phyloP scores from a whole-genome alignment of 1,284 basidiomycete genomes.

The Xerocomus cyaneibrunnescens region DNA sequence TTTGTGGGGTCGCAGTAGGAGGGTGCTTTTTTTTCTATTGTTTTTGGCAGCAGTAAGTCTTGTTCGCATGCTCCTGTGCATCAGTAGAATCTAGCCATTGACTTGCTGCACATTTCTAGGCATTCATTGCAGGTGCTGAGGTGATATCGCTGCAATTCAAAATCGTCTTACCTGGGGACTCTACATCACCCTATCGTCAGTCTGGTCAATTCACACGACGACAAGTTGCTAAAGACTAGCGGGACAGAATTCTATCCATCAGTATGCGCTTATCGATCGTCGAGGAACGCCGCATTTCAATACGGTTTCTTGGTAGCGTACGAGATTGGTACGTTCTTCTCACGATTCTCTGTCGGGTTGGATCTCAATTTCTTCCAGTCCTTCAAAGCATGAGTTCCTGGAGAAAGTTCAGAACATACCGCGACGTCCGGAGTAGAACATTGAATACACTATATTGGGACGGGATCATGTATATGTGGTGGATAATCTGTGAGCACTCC shows the following conservation, averaged over 20 bases:
- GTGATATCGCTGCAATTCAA: conserved; percentile 8
- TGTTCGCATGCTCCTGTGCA: not conserved
- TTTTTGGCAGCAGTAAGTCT: conserved; percentile 21
- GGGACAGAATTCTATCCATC: conserved; percentile 25
- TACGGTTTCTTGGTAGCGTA: conserved; percentile 24
- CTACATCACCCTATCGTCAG: conserved; percentile 22
- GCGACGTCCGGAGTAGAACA: conserved; percentile 15
- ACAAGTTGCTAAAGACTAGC: not conserved
- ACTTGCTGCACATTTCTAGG: conserved; percentile 4
- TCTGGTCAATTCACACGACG: not conserved
- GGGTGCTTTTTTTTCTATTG: conserved; percentile 21
- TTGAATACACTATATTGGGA: conserved; percentile 31
- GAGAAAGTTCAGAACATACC: conserved; percentile 29
- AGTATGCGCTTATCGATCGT: conserved; percentile 16
- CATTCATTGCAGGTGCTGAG: conserved; percentile 18
- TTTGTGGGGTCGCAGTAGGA: conserved; percentile 25
- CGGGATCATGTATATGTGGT: conserved; percentile 31
- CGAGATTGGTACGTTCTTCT: conserved; percentile 27
- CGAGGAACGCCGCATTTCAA: conserved; percentile 17
- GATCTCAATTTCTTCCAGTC: conserved; percentile 14
- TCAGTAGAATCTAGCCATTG: not conserved
- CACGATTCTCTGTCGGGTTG: not conserved
- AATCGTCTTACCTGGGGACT: conserved; percentile 20
- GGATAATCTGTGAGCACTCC: conserved; percentile 23
- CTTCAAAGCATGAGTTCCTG: conserved; percentile 30